Evolutionary conservation across 345 rosid species (phyloP).

Genomic region (Balakata baccata): DNA sequence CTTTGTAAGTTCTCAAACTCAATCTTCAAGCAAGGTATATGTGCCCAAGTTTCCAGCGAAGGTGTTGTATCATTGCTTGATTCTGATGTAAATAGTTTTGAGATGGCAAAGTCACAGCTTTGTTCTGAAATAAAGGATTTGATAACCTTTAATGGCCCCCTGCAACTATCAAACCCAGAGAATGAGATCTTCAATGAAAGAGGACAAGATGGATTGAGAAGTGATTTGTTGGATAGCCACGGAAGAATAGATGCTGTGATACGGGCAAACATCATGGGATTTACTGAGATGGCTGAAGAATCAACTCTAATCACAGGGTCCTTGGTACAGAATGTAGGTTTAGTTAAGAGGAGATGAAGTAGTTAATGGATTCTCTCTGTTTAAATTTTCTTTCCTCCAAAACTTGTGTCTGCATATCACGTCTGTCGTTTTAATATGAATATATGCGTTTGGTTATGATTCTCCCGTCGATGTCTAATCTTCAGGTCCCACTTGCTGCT

Average conservation of each 20-base stretch:
- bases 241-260: slow-evolving; percentile 37
- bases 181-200: neutral
- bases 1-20: slow-evolving; percentile 24
- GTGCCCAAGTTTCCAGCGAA: slow-evolving; percentile 8
- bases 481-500: too few species aligned
- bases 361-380: neutral
- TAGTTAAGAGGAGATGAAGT: slow-evolving; percentile 41
- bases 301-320: slow-evolving; percentile 1
- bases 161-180: slow-evolving; percentile 7
- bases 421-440: too few species aligned
- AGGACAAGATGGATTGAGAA: neutral
- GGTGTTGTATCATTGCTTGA: slow-evolving; percentile 34
- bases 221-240: neutral
- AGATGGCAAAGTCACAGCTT: slow-evolving; percentile 11
- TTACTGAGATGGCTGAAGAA: slow-evolving; percentile 20
- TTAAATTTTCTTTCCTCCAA: neutral
- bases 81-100: slow-evolving; percentile 27
- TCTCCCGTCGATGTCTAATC: neutral
- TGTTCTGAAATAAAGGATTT: slow-evolving; percentile 36
- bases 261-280: slow-evolving; percentile 30
- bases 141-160: slow-evolving; percentile 23
- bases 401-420: neutral
- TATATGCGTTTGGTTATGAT: neutral
- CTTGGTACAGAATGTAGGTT: slow-evolving; percentile 15
- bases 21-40: neutral